Percentiles rank a stretch among this genome's conserved stretches.
These are phyloP conservation scores for Peribolospora kevripleyi DNA, from an alignment of 768 basidiomycete species.

Conservation along the genomic window DNA sequence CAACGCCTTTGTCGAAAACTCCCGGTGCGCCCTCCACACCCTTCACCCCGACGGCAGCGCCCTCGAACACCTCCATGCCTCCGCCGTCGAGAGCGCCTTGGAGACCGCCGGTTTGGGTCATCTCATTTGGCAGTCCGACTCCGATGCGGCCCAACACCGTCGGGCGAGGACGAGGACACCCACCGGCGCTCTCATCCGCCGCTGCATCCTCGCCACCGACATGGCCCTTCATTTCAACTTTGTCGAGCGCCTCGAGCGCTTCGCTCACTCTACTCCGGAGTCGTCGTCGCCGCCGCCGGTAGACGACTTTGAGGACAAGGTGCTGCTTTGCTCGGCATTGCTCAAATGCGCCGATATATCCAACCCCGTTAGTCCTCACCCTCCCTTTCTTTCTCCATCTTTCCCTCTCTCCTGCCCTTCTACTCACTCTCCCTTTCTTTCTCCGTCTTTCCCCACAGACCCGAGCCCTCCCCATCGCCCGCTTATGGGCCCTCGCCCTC, in stretches of 20 bases:
- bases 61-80: conserved; percentile 8
- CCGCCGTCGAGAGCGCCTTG: not conserved
- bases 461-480: conserved; percentile 72
- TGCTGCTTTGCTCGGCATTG: conserved; percentile 63
- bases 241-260: conserved; percentile 38
- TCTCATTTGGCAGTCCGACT: not conserved
- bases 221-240: conserved; percentile 32
- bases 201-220: conserved; percentile 11
- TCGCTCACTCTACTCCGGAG: conserved; percentile 24
- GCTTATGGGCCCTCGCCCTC: conserved; percentile 74
- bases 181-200: not conserved
- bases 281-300: conserved; percentile 16
- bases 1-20: conserved; percentile 36
- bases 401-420: not conserved
- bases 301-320: conserved; percentile 28
- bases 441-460: conserved; percentile 28
- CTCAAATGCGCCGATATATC: conserved; percentile 97
- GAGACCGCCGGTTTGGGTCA: conserved; percentile 4
- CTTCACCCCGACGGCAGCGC: conserved; percentile 4
- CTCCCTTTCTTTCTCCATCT: not conserved
- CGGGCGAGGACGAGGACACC: no score
- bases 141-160: not conserved
- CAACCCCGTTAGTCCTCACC: conserved; percentile 57
- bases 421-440: not conserved
- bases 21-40: conserved; percentile 24